phyloP scores from a whole-genome alignment of 805 yeast species.

The Ogataea allantospora region DNA sequence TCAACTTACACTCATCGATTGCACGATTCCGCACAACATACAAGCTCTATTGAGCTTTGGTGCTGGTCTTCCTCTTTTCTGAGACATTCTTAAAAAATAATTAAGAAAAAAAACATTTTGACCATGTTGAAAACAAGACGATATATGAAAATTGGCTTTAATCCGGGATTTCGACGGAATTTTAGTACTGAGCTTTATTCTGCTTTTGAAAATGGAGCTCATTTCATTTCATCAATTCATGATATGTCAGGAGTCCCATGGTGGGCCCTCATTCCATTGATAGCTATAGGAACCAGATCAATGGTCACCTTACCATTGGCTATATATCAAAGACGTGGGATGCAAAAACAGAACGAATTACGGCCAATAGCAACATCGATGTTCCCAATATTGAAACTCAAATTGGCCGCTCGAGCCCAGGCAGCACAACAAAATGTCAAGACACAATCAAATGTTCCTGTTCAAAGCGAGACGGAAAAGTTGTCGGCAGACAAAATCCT shows the following conservation, averaged over 20 bases:
- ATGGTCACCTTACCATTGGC: conserved; percentile 77
- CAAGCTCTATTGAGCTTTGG: conserved; percentile 87
- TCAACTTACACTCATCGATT: conserved; percentile 59
- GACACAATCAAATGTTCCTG: conserved; percentile 20
- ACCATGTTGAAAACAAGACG: conserved; percentile 1
- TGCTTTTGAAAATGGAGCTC: conserved; percentile 25
- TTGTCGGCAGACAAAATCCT: conserved; percentile 78
- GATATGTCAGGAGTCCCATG: conserved; percentile 68
- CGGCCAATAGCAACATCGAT: conserved; percentile 72
- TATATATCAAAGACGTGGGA: conserved; percentile 62
- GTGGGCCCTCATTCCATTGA: conserved; percentile 74
- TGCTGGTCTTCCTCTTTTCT: conserved; percentile 37
- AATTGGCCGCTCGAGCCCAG: conserved; percentile 49
- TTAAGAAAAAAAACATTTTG: not conserved
- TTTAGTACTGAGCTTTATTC: conserved; percentile 9
- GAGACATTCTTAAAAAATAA: conserved; percentile 11
- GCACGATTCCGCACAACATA: conserved; percentile 93
- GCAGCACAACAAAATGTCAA: conserved; percentile 28
- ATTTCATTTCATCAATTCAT: conserved; percentile 48
- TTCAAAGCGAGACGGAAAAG: conserved; percentile 34
- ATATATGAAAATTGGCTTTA: not conserved
- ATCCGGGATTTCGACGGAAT: conserved; percentile 1
- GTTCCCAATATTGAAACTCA: conserved; percentile 67
- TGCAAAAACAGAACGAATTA: conserved; percentile 67
- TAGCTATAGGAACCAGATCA: conserved; percentile 66